Evolutionary conservation across 106 monocot species (phyloP).

Genomic region (Allium fistulosum): DNA sequence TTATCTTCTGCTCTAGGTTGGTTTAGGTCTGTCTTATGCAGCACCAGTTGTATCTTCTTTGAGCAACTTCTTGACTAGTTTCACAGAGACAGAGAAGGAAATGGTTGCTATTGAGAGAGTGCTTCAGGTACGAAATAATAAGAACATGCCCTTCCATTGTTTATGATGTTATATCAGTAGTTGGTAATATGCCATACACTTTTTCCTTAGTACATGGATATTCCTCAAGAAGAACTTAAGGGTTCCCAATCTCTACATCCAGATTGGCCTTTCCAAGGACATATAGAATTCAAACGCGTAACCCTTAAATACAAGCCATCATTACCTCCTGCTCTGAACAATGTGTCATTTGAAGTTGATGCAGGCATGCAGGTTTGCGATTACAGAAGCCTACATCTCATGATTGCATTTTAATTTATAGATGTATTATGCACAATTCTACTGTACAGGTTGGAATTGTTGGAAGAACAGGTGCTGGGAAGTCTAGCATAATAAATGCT

Average conservation of each 20-base stretch:
- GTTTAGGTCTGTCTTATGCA: conserved; percentile 90
- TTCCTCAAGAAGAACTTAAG: conserved; percentile 77
- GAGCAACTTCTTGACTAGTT: conserved; percentile 84
- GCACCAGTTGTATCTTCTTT: conserved; percentile 71
- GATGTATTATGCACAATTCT: background rate
- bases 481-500: conserved; percentile 93
- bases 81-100: conserved; percentile 97
- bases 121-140: conserved; percentile 44
- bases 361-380: conserved; percentile 70
- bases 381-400: background rate
- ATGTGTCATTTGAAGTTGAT: conserved; percentile 70
- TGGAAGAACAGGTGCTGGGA: conserved; percentile 96
- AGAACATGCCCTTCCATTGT: too few relatives aligned
- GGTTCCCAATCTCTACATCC: conserved; percentile 35
- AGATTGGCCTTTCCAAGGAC: conserved; percentile 76
- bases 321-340: conserved; percentile 57
- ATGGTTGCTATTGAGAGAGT: conserved; percentile 98
- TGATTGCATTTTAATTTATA: background rate
- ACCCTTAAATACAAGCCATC: conserved; percentile 63
- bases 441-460: conserved; percentile 76
- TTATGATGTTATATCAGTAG: background rate
- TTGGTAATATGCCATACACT: background rate
- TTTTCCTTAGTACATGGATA: conserved; percentile 68
- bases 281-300: conserved; percentile 81
- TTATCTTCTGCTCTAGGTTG: conserved; percentile 39